Conservation (phyloP, 352 stramenopile species). For the Globisporangium viniferum region DNA sequence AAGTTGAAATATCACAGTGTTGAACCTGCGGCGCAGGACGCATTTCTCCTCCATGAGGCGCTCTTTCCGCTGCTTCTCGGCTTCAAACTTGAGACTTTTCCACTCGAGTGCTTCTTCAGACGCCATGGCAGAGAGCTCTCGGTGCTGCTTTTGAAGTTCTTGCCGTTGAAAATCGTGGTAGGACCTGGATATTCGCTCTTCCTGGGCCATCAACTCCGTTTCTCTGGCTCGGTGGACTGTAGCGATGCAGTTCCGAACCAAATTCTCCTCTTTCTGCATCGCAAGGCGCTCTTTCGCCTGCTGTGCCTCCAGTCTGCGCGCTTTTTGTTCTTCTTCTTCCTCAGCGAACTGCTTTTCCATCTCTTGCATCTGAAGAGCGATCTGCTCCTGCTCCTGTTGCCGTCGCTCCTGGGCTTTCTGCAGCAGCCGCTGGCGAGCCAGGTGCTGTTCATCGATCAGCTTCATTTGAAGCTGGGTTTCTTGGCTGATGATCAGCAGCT, state of each 20-base stretch:
- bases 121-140: conserved; percentile 6
- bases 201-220: background rate
- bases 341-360: conserved; percentile 10
- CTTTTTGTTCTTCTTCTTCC: conserved; percentile 13
- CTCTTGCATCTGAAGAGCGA: conserved; percentile 20
- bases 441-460: conserved; percentile 12
- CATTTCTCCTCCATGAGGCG: conserved; percentile 24
- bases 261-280: conserved; percentile 27
- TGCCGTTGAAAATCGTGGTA: background rate
- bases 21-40: conserved; percentile 17
- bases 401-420: conserved; percentile 22
- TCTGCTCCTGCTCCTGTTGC: conserved; percentile 24
- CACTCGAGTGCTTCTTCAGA: conserved; percentile 11
- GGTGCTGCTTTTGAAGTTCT: background rate
- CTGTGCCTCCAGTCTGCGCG: conserved; percentile 12
- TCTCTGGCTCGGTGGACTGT: background rate
- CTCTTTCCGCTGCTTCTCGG: conserved; percentile 1
- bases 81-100: conserved; percentile 4
- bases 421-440: conserved; percentile 7
- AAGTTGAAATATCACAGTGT: conserved; percentile 31
- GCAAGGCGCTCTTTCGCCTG: background rate
- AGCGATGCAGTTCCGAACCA: background rate
- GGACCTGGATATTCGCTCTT: conserved; percentile 4
- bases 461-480: conserved; percentile 1
- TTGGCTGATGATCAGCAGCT: background rate